These are phyloP conservation scores for Coniochaeta ligniaria DNA, from an alignment of 2,329 filamentous ascomycete species.

Conservation along the genomic window DNA sequence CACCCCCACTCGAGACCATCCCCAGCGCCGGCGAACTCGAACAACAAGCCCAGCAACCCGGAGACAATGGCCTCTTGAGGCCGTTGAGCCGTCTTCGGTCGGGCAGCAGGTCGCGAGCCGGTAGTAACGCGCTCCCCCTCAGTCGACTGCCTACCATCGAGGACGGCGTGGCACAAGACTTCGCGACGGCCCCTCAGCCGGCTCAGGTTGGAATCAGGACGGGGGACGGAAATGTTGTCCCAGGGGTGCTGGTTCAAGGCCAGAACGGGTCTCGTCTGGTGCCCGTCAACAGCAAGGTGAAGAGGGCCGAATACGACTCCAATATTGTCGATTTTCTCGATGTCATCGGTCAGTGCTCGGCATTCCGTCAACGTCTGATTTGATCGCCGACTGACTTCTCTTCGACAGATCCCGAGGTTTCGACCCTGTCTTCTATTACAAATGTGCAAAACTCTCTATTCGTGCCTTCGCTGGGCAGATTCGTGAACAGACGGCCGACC, in stretches of 20 bases:
- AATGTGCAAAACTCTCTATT: constrained; percentile 90
- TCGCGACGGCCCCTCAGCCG: not conserved
- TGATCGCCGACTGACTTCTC: not conserved
- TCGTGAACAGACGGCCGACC: constrained; percentile 70
- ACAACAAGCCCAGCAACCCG: not conserved
- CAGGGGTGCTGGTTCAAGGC: not conserved
- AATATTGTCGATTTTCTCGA: constrained; percentile 22
- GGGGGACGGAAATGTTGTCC: not conserved
- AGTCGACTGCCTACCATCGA: not conserved
- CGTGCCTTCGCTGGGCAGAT: constrained; percentile 69
- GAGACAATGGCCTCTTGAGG: not conserved
- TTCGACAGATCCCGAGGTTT: constrained; percentile 67
- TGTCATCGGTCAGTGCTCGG: constrained; percentile 15
- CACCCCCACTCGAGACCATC: not conserved
- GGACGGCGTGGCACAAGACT: not conserved
- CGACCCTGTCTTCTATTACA: constrained; percentile 74
- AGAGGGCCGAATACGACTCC: constrained; percentile 14
- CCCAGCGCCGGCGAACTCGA: not conserved
- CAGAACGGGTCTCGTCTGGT: not conserved
- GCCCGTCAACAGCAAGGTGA: not conserved
- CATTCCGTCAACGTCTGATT: not conserved
- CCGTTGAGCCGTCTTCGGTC: not conserved
- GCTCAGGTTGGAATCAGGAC: not conserved
- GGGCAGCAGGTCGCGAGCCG: not conserved
- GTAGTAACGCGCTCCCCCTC: not conserved